A percentile compares a stretch with the other conserved stretches of the same genome.
Conservation (phyloP, 1,284 basidiomycete genomes). For the Vanrija humicola region DNA sequence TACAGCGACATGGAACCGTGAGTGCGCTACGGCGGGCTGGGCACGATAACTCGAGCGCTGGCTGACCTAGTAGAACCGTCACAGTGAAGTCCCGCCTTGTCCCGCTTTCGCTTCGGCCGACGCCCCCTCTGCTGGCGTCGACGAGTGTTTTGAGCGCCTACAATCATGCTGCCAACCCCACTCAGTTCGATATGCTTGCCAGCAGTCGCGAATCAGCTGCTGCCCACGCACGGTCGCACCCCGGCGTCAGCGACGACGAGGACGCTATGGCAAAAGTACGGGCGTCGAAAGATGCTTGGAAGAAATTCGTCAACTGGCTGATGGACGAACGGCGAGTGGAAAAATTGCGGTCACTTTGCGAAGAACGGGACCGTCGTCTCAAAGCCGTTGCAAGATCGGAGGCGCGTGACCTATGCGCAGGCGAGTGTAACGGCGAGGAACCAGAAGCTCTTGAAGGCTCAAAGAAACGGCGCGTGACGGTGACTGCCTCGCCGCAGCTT, state of each 20-base stretch:
- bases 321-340: constrained; percentile 44
- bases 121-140: constrained; percentile 37
- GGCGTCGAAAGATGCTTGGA: constrained; percentile 40
- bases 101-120: constrained; percentile 31
- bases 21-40: constrained; percentile 2
- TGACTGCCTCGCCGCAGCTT: too few species aligned
- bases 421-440: background rate
- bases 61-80: constrained; percentile 21
- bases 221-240: constrained; percentile 36
- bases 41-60: too few species aligned
- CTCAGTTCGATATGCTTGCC: constrained; percentile 34
- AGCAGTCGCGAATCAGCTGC: constrained; percentile 29
- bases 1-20: constrained; percentile 38
- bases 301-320: constrained; percentile 43
- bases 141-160: constrained; percentile 33
- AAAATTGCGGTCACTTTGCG: constrained; percentile 35
- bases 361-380: constrained; percentile 35
- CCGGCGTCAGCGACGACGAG: constrained; percentile 27
- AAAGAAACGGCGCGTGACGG: constrained; percentile 10
- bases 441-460: background rate
- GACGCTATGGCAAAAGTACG: constrained; percentile 11
- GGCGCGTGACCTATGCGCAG: background rate
- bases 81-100: constrained; percentile 42
- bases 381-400: constrained; percentile 20
- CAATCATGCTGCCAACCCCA: constrained; percentile 37